Percentiles rank a stretch among this genome's conserved stretches.
phyloP scores from a whole-genome alignment of 495 filamentous ascomycete genomes.

The Durotheca rogersii region DNA sequence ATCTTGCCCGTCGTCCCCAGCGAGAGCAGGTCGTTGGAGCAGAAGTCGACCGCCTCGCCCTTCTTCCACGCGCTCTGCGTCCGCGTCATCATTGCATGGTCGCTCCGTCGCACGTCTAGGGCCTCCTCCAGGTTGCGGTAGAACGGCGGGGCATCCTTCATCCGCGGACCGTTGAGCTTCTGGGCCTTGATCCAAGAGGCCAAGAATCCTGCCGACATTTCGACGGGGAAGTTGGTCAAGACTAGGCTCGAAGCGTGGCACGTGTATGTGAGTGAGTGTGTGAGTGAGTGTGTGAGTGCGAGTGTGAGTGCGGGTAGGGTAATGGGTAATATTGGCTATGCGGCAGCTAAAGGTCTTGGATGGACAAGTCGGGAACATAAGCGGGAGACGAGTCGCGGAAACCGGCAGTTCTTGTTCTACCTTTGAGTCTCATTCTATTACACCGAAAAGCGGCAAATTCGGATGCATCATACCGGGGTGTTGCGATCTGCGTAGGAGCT shows the following conservation, averaged over 20 bases:
- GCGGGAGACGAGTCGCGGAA: constrained; percentile 2
- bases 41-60: constrained; percentile 42
- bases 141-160: constrained; percentile 34
- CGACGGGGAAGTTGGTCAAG: no score
- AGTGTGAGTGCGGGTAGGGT: no score
- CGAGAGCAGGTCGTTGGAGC: constrained; percentile 49
- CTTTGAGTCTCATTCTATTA: no score
- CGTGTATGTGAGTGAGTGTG: no score
- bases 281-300: no score
- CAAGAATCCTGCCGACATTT: constrained; percentile 11
- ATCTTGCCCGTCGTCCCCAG: constrained; percentile 33
- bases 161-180: constrained; percentile 15
- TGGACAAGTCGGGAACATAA: neutral
- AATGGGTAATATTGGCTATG: neutral
- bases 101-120: constrained; percentile 29
- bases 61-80: constrained; percentile 19
- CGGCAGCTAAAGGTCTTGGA: neutral
- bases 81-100: constrained; percentile 10
- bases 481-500: neutral
- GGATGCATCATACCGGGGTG: neutral
- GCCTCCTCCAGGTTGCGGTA: constrained; percentile 38
- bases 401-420: neutral
- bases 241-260: no score
- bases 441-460: no score
- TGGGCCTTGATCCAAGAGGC: constrained; percentile 22